phyloP scores from a whole-genome alignment of 305 asterid genomes.

The Andrographis paniculata region DNA sequence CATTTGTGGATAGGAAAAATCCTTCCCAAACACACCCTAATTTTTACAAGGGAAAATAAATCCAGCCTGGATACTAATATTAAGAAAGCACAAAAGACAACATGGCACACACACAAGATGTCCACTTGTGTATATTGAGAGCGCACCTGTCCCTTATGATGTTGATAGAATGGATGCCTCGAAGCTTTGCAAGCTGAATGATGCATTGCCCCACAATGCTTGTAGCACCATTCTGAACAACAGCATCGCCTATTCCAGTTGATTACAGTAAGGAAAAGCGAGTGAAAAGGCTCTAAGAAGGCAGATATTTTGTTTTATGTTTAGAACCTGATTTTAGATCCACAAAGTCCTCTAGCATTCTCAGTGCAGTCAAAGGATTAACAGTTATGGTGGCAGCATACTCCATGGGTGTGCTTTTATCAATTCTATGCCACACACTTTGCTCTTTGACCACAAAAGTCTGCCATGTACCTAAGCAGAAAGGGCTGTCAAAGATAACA shows the following conservation, averaged over 20 bases:
- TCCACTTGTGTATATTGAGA: background rate
- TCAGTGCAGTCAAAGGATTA: constrained; percentile 82
- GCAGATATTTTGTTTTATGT: constrained; percentile 7
- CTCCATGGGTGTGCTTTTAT: constrained; percentile 66
- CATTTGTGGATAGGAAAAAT: too few species aligned
- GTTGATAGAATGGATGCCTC: constrained; percentile 67
- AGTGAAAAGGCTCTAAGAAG: constrained; percentile 9
- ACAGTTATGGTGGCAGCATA: constrained; percentile 86
- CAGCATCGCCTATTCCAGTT: constrained; percentile 55
- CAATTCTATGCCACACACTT: constrained; percentile 71
- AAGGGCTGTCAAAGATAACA: constrained; percentile 25
- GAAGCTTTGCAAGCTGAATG: constrained; percentile 80
- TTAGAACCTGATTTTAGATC: constrained; percentile 59
- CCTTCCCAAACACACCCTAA: too few species aligned
- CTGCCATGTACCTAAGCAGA: constrained; percentile 88
- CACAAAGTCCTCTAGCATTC: constrained; percentile 90
- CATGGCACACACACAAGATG: constrained; percentile 5
- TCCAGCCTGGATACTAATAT: constrained; percentile 3
- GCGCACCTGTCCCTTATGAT: constrained; percentile 84
- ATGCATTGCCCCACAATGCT: constrained; percentile 95
- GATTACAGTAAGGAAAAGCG: constrained; percentile 12
- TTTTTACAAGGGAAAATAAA: background rate
- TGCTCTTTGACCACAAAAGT: constrained; percentile 87
- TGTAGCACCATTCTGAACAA: constrained; percentile 96
- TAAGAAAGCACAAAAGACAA: background rate